Evolutionary conservation across 1,284 basidiomycete genomes (phyloP), one percentile per base, ranked within the genome.

Genomic region (Irpex rosettiformis): DNA sequence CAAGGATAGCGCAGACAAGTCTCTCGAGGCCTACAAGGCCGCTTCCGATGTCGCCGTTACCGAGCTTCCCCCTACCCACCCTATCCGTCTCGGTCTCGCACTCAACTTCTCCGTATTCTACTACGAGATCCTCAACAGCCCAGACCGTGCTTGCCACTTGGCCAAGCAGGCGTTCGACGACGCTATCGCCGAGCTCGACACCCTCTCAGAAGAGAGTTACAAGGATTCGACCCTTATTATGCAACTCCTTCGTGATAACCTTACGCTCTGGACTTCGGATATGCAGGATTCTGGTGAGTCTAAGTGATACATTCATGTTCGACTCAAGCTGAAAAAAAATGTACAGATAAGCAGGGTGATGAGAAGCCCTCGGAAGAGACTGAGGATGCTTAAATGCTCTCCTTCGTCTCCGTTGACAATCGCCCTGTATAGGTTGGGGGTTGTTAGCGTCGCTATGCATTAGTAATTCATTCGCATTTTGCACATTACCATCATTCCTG

Each of bases 101-200:
- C 85, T 99, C 73, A 99, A 99, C 89, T 99, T 99, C 87, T 98
- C 95, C 63, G 96, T 99, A 61, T 99, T 99, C 86, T 99, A 99
- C 89, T 99, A 98, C 82, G 97, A 99, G 80, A 98, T 99, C 77
- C 89, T 99, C 77, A 99, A 99, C 89, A 93, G 90, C 75, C 96
- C 96, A 70, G 96, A 98, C 79, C 94, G 95, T 77, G 96, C 96
- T 61, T 99, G 96, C 84, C 96, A 98, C 77, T 93, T 98, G 69
- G 96, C 96, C 75, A 99, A 99, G 85, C 96, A 98, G 81, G 96
- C 96, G 21, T 99, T 99, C 74, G 96, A 99, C 70, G 97, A 99
- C 77, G 97, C 97, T 57, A 99, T 99, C 74, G 96, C 96, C 68
- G 96, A 99, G 82, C 94, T 99, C 73, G 96, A 99, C 84, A 99